Base-by-base conservation (phyloP, 2,329 filamentous ascomycete species). In the Sporothrix variecibatus region DNA sequence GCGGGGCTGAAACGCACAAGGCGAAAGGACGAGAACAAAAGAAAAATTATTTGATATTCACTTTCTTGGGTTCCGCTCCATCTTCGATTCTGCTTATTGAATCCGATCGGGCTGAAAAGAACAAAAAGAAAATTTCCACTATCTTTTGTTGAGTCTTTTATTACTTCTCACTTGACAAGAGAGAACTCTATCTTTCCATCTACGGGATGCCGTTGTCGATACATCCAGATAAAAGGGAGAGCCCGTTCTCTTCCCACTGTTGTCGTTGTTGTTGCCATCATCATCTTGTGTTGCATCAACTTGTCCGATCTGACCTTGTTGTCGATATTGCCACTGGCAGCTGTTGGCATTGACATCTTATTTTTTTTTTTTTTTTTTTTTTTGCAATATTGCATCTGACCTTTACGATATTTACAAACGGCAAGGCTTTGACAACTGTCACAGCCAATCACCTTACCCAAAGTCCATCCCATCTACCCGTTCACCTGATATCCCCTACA, bases 201-300 rank as follows among this genome's bases (percentile, higher is more conserved):
- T 34, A 34, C 28, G 56, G 60, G 38, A 65, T 65, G 20, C 11
- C n/a, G n/a, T 26, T 20, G 31, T 40, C n/a, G 34, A 26, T 26
- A 6, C n/a, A 15, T 40, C 11, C n/a, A 26, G 31, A 64, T 40
- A 40, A 64, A 40, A 40, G n/a, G 31, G 31, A 38, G 28, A n/a
- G 17, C 6, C 11, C 9, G 31, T 64, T 38, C 20, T 40, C 60
- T 40, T 64, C 11, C 34, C 31, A 23, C 6, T 26, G 51, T 53
- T 23, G 31, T 64, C 56, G 9, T 9, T 53, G 56, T 31, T 31
- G 23, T 31, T 58, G 56, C 56, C 26, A 34, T 34, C 26, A 58
- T 26, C 56, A 58, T 58, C 56, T 64, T 40, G 17, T 64, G 60
- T 23, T 64, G 60, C 60, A 23, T 23, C 60, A n/a, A 40, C 60